Base-by-base conservation (phyloP, 768 basidiomycete genomes). In the Amylocystis lapponica region DNA sequence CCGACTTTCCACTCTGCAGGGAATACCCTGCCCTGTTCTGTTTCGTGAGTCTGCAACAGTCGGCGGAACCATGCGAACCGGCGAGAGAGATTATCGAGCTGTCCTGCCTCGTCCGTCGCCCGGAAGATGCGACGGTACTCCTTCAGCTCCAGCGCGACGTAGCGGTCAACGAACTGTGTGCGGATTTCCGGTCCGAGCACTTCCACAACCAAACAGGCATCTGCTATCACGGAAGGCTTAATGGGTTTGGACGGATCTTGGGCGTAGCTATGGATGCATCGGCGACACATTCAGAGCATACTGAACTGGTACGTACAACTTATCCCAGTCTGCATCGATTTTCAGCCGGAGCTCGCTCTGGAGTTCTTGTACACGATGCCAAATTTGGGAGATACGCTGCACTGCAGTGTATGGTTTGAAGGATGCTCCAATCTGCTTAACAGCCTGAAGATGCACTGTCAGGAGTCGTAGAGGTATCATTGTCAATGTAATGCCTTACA, bases 101-200 rank as follows among this genome's bases (percentile, higher is more conserved):
- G 91, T 3, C 95, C 96, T 2, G 96, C 92, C 64, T 98, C 96
- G 50, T 96, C 93, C 5, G 82, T 83, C 6, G 87, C 79, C 37
- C 87, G 81, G 67, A 99, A 98, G 58, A 99, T 94, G 17, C 93
- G 83, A 10, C 93, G 83, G 60, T 98, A 99, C 60, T 98, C 96
- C 59, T 91, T 90, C 20, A 99, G 73, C 53, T 96, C 90, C 13
- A 94, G 74, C 9, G 85, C 79, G 17, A 90, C 82, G 55, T 96
- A 96, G 39, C 92, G 83, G 40, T 94, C 89, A 11, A 98, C 72
- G 42, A 96, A 74, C 43, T 86, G 81, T 9, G 62, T 70, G 59
- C 87, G 83, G 46, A 90, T 83, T 46, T 98, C 95, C 5, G 71
- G 66, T 1, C 94, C 94, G 1, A 98, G 69, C 1, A 93, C 83